A percentile compares a stretch with the other conserved stretches of the same genome.
These are phyloP conservation scores for Metschnikowia anglica DNA, from an alignment of 805 yeast species.

Conservation along the genomic window DNA sequence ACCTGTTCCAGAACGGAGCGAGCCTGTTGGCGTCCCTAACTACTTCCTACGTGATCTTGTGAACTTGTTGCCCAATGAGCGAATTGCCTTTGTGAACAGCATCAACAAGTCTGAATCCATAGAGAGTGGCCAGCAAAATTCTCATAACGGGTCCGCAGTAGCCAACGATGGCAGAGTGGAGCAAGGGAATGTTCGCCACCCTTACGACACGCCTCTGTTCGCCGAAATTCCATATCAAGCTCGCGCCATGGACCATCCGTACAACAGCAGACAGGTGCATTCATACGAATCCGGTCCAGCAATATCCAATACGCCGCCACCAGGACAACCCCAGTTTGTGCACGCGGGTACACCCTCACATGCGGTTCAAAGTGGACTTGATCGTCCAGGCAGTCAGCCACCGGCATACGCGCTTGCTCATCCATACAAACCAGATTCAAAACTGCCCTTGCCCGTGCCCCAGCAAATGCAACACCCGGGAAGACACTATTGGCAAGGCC, in stretches of 20 bases:
- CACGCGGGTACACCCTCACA: constrained; percentile 6
- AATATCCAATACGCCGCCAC: constrained; percentile 8
- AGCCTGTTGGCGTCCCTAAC: constrained; percentile 50
- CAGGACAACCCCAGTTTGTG: constrained; percentile 11
- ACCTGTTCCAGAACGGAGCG: constrained; percentile 45
- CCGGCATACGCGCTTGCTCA: constrained; percentile 11
- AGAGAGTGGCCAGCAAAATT: neutral
- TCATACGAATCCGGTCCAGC: constrained; percentile 5
- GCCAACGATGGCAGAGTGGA: constrained; percentile 4
- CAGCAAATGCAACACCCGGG: constrained; percentile 30
- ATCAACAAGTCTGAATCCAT: constrained; percentile 13
- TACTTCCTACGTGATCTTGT: constrained; percentile 43
- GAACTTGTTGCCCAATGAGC: constrained; percentile 41
- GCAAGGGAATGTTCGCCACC: constrained; percentile 6
- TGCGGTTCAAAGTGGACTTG: constrained; percentile 3
- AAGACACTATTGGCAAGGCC: constrained; percentile 27
- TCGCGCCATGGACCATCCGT: constrained; percentile 1
- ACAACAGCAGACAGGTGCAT: constrained; percentile 1
- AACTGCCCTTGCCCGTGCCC: constrained; percentile 21
- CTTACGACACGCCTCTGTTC: constrained; percentile 2
- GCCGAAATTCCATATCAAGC: constrained; percentile 1
- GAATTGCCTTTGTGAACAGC: constrained; percentile 40
- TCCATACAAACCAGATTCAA: constrained; percentile 17
- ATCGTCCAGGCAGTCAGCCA: constrained; percentile 6
- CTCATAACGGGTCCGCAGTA: constrained; percentile 11